Evolutionary conservation across 2,329 filamentous ascomycete genomes (phyloP), one percentile per base, ranked within the genome.

Genomic region (Phyllosticta capitalensis): DNA sequence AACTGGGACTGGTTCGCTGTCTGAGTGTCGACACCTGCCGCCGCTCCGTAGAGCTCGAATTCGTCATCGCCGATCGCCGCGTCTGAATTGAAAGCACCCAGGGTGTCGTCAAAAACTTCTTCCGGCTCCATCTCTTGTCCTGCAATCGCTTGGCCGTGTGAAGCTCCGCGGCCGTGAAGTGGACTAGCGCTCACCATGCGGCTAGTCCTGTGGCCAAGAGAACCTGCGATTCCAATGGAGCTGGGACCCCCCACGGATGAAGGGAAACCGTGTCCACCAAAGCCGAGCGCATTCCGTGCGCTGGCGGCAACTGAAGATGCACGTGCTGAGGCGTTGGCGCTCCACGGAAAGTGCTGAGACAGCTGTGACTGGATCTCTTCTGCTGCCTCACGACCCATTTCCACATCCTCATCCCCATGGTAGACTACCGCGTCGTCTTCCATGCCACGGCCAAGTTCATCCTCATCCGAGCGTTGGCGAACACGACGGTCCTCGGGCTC

Each of bases 301-400:
- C 74, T 76, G 20, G 70, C 71, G 55, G 72, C 69, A 51, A 71
- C 65, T 26, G 71, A 76, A 48, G 82, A 84, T 56, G 79, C 79
- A 56, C 79, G 76, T 4, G 79, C 67, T 1, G 82, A 83, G 3
- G 80, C 78, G 7, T 78, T 82, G 52, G 81, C 74, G 63, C 88
- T 88, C 86, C 86, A 89, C 10, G 86, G 86, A 79, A 88, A 84
- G 74, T 4, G 81, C 83, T 22, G 83, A 82, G 26, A 82, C 80
- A 54, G 81, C 57, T 86, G 82, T 61, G 95, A 88, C 4, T 83
- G 82, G 57, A 94, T 79, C 7, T 83, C 81, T 0, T 82, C 79
- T 0, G 78, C 81, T 0, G 82, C 87, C 50, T 89, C 83, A 72
- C 89, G 83, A 20, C 86, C 88, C 22, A 89, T 72, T 70, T 95